These are phyloP conservation scores for Coemansia sp. DNA, from an alignment of 192 early-diverging fungal genomes.

Conservation along the genomic window DNA sequence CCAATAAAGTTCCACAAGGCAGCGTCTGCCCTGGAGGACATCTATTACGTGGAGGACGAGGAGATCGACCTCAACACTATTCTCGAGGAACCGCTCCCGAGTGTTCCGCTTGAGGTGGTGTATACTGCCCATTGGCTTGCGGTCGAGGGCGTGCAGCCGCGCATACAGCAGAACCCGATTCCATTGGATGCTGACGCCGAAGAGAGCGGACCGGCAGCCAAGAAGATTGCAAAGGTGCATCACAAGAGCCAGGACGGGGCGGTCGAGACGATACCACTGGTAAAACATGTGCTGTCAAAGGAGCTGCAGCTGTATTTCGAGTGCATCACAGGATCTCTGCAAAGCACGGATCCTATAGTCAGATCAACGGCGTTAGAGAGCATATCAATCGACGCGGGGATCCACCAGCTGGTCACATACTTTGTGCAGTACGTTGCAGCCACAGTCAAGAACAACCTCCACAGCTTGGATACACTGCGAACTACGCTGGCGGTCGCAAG, in stretches of 20 bases:
- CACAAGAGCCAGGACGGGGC: constrained; percentile 27
- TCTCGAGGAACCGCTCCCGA: constrained; percentile 81
- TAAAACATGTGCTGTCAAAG: constrained; percentile 88
- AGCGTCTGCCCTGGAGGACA: constrained; percentile 60
- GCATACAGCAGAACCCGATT: constrained; percentile 93
- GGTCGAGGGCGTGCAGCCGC: constrained; percentile 98
- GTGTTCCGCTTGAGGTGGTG: constrained; percentile 84
- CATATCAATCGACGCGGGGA: constrained; percentile 84
- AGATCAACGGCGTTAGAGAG: constrained; percentile 77
- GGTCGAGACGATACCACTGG: constrained; percentile 65
- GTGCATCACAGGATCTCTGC: constrained; percentile 77
- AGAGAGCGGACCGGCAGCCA: constrained; percentile 12
- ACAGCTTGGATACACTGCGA: constrained; percentile 67
- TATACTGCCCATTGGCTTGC: constrained; percentile 98
- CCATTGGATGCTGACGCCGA: constrained; percentile 42
- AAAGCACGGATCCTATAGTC: constrained; percentile 68
- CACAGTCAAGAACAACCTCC: constrained; percentile 79
- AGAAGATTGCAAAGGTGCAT: constrained; percentile 20
- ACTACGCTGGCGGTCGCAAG: constrained; percentile 80
- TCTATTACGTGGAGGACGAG: constrained; percentile 93
- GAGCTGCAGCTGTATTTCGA: constrained; percentile 96
- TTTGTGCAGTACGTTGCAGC: constrained; percentile 91
- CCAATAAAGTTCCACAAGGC: constrained; percentile 72
- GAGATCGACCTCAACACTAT: constrained; percentile 91
- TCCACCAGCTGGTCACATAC: constrained; percentile 93